phyloP scores from a whole-genome alignment of 495 filamentous ascomycete species.

The Talaromyces nanjingensis region DNA sequence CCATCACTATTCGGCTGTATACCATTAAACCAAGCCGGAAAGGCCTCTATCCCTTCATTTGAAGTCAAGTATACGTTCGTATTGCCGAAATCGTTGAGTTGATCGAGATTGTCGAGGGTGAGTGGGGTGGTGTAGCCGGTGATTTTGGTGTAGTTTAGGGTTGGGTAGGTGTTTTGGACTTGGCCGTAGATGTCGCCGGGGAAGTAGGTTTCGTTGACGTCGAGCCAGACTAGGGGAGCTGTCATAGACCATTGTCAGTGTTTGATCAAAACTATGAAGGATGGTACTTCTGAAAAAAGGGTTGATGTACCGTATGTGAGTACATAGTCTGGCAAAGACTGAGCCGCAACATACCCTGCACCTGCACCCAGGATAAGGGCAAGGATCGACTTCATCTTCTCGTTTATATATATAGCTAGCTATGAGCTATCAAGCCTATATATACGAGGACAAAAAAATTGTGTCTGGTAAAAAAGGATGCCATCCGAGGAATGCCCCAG shows the following conservation, averaged over 20 bases:
- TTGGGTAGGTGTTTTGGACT: conserved; percentile 46
- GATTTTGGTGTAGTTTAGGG: conserved; percentile 45
- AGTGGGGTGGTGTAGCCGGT: conserved; percentile 33
- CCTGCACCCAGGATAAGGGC: neutral
- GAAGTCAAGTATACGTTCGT: conserved; percentile 53
- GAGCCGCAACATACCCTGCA: conserved; percentile 1
- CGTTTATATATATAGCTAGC: neutral
- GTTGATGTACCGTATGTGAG: conserved; percentile 18
- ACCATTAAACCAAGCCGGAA: conserved; percentile 47
- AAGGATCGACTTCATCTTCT: conserved; percentile 6
- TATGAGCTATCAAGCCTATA: neutral
- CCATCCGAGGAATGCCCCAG: neutral
- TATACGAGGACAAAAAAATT: neutral
- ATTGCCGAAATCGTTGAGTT: conserved; percentile 42
- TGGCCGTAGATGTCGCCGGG: conserved; percentile 54
- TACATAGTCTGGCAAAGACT: conserved; percentile 22
- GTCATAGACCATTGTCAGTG: neutral
- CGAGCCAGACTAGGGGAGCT: conserved; percentile 49
- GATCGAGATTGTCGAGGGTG: conserved; percentile 49
- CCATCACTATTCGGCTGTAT: conserved; percentile 41
- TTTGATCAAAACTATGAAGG: neutral
- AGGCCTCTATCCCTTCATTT: conserved; percentile 44
- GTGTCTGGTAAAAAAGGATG: neutral
- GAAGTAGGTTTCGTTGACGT: conserved; percentile 49
- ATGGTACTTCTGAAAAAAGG: neutral